Conservation (phyloP, 1,284 basidiomycete species). For the Pulveroboletus sp. region DNA sequence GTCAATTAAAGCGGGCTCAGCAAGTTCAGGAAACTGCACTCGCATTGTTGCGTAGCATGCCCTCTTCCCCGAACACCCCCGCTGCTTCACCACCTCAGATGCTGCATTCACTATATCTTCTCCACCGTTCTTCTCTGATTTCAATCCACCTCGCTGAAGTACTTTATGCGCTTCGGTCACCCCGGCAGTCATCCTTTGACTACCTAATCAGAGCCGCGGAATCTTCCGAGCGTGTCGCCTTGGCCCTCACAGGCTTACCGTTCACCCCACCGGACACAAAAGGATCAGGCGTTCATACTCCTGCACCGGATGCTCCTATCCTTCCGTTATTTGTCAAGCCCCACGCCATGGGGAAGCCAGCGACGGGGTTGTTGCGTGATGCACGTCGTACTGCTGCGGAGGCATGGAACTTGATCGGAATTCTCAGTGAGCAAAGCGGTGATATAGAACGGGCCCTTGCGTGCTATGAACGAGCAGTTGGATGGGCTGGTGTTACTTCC, state of each 20-base stretch:
- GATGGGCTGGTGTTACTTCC: constrained; percentile 56
- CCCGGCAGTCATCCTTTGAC: constrained; percentile 51
- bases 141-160: constrained; percentile 79
- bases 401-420: constrained; percentile 63
- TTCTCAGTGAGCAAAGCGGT: constrained; percentile 46
- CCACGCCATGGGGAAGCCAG: constrained; percentile 53
- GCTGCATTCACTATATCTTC: constrained; percentile 67
- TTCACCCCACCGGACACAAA: constrained; percentile 40
- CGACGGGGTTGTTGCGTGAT: constrained; percentile 64
- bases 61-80: constrained; percentile 47
- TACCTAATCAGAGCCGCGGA: constrained; percentile 61
- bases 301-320: constrained; percentile 45
- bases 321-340: constrained; percentile 48
- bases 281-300: constrained; percentile 43
- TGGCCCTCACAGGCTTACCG: constrained; percentile 51
- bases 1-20: constrained; percentile 67
- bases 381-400: constrained; percentile 68
- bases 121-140: constrained; percentile 73
- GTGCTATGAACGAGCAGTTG: constrained; percentile 62
- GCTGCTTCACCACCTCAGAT: constrained; percentile 54
- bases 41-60: constrained; percentile 64
- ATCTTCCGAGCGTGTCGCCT: constrained; percentile 66
- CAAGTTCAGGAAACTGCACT: constrained; percentile 68
- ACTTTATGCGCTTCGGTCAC: constrained; percentile 54
- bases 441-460: constrained; percentile 46